A percentile compares a stretch with the other conserved stretches of the same genome.
Evolutionary conservation across 306 rosid species (phyloP).

Genomic region (Heteromeles arbutifolia): DNA sequence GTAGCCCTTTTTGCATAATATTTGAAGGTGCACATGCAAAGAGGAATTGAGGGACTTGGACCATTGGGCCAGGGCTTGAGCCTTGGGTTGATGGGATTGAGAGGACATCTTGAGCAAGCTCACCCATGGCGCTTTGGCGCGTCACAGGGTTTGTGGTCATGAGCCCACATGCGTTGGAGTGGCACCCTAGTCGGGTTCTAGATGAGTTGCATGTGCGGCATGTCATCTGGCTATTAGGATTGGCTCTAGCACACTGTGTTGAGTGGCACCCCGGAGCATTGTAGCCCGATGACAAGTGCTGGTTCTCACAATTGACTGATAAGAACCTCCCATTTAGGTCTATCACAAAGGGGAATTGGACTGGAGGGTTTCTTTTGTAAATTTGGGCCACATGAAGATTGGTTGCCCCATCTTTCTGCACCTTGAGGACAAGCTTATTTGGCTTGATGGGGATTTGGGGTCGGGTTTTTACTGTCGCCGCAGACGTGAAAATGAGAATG

Average conservation of each 20-base stretch:
- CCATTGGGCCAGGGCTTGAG: constrained; percentile 17
- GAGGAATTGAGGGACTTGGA: constrained; percentile 33
- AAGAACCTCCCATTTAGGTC: constrained; percentile 41
- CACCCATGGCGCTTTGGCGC: constrained; percentile 23
- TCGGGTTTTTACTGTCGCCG: not conserved
- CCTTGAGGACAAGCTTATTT: constrained; percentile 23
- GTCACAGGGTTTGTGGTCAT: constrained; percentile 42
- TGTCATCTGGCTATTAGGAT: constrained; percentile 21
- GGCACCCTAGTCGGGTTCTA: constrained; percentile 31
- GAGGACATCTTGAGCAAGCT: constrained; percentile 45
- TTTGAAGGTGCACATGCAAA: constrained; percentile 50
- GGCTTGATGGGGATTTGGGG: constrained; percentile 14
- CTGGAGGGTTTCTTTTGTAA: constrained; percentile 34
- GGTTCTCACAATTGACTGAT: constrained; percentile 38
- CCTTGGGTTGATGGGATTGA: constrained; percentile 20
- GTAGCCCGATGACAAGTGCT: constrained; percentile 30
- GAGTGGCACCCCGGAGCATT: constrained; percentile 50
- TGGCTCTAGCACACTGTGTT: constrained; percentile 39
- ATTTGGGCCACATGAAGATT: constrained; percentile 43
- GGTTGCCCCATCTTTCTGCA: constrained; percentile 24
- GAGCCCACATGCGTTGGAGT: constrained; percentile 38
- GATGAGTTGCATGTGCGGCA: constrained; percentile 30
- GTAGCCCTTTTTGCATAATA: constrained; percentile 35
- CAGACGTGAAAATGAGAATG: not conserved
- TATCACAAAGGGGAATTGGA: constrained; percentile 23